A percentile compares a stretch with the other conserved stretches of the same genome.
These are phyloP conservation scores for Solanum phureja DNA, from an alignment of 257 asterid genomes.

Conservation along the genomic window DNA sequence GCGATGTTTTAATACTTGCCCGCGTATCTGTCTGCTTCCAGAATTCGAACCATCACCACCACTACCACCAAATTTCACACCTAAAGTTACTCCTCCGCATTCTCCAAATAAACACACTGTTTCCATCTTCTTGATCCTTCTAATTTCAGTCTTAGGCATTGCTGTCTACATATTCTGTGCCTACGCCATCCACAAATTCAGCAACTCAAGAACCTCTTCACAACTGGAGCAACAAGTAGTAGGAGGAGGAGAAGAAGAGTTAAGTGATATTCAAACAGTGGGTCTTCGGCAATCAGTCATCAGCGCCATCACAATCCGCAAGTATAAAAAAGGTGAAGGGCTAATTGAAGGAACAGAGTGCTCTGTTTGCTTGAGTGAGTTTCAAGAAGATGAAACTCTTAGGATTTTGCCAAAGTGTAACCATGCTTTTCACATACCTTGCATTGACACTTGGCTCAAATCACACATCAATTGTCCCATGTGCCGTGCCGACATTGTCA, in stretches of 20 bases:
- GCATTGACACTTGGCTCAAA: constrained; percentile 79
- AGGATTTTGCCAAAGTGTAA: constrained; percentile 62
- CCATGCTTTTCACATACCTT: constrained; percentile 73
- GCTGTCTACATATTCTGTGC: constrained; percentile 20
- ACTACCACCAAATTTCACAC: not conserved
- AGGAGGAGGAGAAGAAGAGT: not conserved
- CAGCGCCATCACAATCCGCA: constrained; percentile 37
- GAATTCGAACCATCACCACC: constrained; percentile 2
- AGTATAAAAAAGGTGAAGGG: constrained; percentile 52
- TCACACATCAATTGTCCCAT: constrained; percentile 78
- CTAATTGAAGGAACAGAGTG: constrained; percentile 59
- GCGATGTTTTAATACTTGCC: constrained; percentile 6
- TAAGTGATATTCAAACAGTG: constrained; percentile 33
- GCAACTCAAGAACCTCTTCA: not conserved
- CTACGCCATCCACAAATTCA: constrained; percentile 30
- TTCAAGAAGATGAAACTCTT: constrained; percentile 52
- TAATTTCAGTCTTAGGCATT: constrained; percentile 29
- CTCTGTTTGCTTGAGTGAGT: constrained; percentile 69
- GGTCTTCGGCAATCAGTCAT: constrained; percentile 59
- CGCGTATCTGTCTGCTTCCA: not conserved
- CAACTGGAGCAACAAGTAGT: not conserved
- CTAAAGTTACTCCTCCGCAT: not conserved
- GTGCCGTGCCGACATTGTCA: constrained; percentile 40
- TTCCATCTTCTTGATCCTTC: constrained; percentile 19
- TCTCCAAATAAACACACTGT: not conserved